Conservation (phyloP, 148 eudicot species). For the Vaccinium macrocarpon region DNA sequence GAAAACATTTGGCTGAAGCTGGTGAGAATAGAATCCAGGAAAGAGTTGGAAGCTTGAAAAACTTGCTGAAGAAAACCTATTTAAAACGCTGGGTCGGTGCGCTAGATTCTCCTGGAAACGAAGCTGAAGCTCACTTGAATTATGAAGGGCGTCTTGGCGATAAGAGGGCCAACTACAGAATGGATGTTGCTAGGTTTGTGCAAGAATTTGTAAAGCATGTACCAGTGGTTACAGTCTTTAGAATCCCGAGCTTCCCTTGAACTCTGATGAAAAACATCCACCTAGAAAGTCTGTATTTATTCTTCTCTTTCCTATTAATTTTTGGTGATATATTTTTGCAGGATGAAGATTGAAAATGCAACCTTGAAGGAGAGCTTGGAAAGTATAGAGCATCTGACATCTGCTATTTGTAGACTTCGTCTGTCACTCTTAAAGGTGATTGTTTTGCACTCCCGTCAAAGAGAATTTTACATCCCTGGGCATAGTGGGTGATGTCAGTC, state of each 20-base stretch:
- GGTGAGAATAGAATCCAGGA: slow-evolving; percentile 45
- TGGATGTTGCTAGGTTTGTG: slow-evolving; percentile 79
- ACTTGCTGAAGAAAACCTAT: slow-evolving; percentile 58
- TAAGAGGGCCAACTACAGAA: slow-evolving; percentile 34
- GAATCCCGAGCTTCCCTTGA: background rate
- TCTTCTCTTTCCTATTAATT: background rate
- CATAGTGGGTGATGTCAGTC: background rate
- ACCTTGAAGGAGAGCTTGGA: slow-evolving; percentile 87
- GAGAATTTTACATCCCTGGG: background rate
- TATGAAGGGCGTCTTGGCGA: slow-evolving; percentile 31
- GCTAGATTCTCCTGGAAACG: slow-evolving; percentile 33
- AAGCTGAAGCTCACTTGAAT: slow-evolving; percentile 37
- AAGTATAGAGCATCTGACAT: slow-evolving; percentile 79
- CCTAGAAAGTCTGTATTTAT: background rate
- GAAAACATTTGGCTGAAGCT: slow-evolving; percentile 29
- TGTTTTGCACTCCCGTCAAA: background rate
- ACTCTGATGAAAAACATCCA: background rate
- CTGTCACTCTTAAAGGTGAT: slow-evolving; percentile 71
- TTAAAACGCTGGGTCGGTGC: slow-evolving; percentile 62
- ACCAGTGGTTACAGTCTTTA: background rate
- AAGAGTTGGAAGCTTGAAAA: slow-evolving; percentile 68
- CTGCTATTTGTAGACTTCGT: slow-evolving; percentile 67
- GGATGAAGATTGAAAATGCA: slow-evolving; percentile 82
- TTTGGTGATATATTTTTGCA: slow-evolving; percentile 20
- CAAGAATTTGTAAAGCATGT: slow-evolving; percentile 3